These are phyloP conservation scores for Adansonia gregorii DNA, from an alignment of 441 rosid species.

Conservation along the genomic window DNA sequence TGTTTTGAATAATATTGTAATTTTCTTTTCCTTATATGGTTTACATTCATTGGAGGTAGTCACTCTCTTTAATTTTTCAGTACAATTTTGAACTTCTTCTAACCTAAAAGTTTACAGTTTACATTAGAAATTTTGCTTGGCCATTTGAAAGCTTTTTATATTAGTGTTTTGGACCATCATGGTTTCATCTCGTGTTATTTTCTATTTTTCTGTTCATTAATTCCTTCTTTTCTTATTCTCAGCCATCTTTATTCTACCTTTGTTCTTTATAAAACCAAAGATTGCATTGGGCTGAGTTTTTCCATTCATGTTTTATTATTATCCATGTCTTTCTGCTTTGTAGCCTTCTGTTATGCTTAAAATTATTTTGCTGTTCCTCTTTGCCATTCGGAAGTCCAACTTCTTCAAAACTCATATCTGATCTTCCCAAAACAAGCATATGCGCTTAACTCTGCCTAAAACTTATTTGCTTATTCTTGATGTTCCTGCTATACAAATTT, in stretches of 20 bases:
- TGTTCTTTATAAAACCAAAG: slow-evolving; percentile 6
- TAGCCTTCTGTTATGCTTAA: background rate
- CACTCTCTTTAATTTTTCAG: background rate
- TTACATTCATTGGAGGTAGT: background rate
- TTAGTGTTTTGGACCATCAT: background rate
- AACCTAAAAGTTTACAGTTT: background rate
- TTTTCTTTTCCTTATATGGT: background rate
- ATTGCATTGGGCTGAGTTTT: background rate
- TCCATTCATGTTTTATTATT: background rate
- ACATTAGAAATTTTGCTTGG: background rate
- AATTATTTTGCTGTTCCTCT: background rate
- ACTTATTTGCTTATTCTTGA: background rate
- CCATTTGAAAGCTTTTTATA: background rate
- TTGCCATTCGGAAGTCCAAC: background rate
- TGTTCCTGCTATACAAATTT: background rate
- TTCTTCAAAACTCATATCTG: background rate
- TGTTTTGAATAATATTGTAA: background rate
- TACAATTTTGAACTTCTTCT: background rate
- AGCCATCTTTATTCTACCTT: background rate
- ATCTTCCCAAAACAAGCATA: background rate
- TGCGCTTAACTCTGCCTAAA: background rate
- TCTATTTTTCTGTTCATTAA: background rate
- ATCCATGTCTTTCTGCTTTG: background rate
- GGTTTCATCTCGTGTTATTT: slow-evolving; percentile 4
- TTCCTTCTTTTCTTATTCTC: background rate